Percentiles rank a stretch among this genome's conserved stretches.
Conservation (phyloP, 257 asterid genomes). For the Scutellaria galericulata region DNA sequence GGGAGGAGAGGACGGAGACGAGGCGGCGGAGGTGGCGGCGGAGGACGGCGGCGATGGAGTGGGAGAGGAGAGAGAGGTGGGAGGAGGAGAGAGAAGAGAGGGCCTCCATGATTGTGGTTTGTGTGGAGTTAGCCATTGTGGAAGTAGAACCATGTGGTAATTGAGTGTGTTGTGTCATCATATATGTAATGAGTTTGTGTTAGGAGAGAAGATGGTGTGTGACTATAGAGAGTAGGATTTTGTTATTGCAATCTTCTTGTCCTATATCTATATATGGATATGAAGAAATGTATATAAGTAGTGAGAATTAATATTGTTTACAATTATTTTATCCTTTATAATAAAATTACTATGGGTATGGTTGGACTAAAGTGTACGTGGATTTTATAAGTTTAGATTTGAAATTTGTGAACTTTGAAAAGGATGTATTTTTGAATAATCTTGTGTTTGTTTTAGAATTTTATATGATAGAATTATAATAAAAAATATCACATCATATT, state of each 20-base stretch:
- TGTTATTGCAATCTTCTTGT: not conserved
- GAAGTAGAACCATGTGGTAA: conserved; percentile 40
- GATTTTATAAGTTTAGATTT: no score
- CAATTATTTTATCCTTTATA: no score
- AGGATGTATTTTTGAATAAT: not conserved
- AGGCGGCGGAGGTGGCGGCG: conserved; percentile 72
- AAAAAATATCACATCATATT: no score
- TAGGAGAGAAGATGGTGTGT: conserved; percentile 20
- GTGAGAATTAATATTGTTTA: not conserved
- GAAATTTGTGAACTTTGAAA: not conserved
- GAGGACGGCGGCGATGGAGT: conserved; percentile 67
- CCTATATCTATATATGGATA: not conserved
- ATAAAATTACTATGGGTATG: no score
- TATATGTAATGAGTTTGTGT: conserved; percentile 22
- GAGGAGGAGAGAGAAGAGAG: conserved; percentile 66
- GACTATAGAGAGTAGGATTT: conserved; percentile 26
- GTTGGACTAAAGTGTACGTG: no score
- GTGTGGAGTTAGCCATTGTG: conserved; percentile 53
- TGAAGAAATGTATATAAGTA: not conserved
- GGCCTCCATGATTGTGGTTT: conserved; percentile 64
- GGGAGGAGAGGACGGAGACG: conserved; percentile 68
- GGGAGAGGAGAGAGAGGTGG: conserved; percentile 62
- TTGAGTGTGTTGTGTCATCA: not conserved
- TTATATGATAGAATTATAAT: no score
- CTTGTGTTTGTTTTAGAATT: no score